Evolutionary conservation across 768 basidiomycete species (phyloP), one percentile per base, ranked within the genome.

Genomic region (Russula virescens): DNA sequence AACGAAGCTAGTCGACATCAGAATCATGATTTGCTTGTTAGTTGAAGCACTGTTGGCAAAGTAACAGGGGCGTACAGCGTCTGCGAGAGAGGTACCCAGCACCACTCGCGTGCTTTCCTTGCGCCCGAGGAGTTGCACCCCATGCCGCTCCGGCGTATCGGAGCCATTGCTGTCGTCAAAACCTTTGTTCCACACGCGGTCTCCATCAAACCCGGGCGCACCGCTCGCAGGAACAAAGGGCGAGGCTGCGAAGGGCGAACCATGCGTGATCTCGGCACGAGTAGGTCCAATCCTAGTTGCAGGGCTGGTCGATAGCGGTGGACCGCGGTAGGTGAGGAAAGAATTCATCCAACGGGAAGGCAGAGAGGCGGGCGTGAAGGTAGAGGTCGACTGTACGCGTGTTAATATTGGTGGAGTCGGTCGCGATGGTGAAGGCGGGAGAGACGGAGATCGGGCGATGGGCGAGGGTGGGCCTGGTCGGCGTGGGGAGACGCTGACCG

Each of bases 181-280:
- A 0, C 85, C 84, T 57, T 82, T 84, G 71, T 92, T 85, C 91
- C 91, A 83, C 13, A 70, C 77, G 18, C 75, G 73, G 51, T 89
- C 88, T 0, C 88, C 88, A 16, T 73, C 77, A 67, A 87, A 91
- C 6, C 89, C 92, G 0, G 91, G 91, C 0, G 91, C 92, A n/a
- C 91, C 55, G 70, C 77, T 75, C 0, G 86, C 79, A 53, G 74
- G 80, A 19, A 75, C 74, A 71, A 80, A 80, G 2, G 75, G 73
- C 35, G 76, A 70, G 11, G 77, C 68, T 0, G 75, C 75, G 60
- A 86, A 86, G 0, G 86, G 84, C 5, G 82, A 80, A 0, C 79
- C 77, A 55, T 83, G 80, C 1, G 72, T 74, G 51, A 75, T 73
- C 19, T 68, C 64, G 1, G 63, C 48, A 50, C 69, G 65, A 26